A percentile compares a stretch with the other conserved stretches of the same genome.
Conservation (phyloP, 2,329 filamentous ascomycete genomes). For the Penicillium italicum region DNA sequence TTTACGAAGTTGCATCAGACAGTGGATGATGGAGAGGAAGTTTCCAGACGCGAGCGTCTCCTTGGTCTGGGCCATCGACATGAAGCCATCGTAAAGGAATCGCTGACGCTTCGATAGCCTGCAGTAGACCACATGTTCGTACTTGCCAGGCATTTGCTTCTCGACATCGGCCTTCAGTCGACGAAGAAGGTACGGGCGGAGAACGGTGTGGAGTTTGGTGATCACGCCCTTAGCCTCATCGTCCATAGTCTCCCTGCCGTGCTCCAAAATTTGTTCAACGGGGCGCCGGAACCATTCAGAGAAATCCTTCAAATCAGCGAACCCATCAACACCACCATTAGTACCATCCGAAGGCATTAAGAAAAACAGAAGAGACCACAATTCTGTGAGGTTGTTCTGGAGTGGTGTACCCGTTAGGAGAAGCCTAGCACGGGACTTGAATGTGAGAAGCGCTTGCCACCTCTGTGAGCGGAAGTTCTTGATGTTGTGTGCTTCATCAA, state of each 20-base stretch:
- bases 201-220: conserved; percentile 85
- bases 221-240: conserved; percentile 91
- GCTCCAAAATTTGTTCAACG: conserved; percentile 92
- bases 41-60: conserved; percentile 88
- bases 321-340: conserved; percentile 77
- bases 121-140: conserved; percentile 95
- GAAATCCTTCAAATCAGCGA: conserved; percentile 93
- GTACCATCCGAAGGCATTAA: conserved; percentile 78
- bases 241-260: conserved; percentile 88
- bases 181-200: conserved; percentile 86
- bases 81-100: conserved; percentile 93
- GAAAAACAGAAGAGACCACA: conserved; percentile 97
- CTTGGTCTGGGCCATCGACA: conserved; percentile 83
- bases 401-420: conserved; percentile 90
- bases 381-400: conserved; percentile 92
- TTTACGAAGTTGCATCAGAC: conserved; percentile 93
- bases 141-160: conserved; percentile 98
- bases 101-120: conserved; percentile 91
- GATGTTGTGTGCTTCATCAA: conserved; percentile 98
- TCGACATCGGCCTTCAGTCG: conserved; percentile 95
- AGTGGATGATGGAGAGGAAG: conserved; percentile 97
- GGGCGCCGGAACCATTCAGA: conserved; percentile 94
- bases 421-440: conserved; percentile 83
- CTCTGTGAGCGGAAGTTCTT: conserved; percentile 98
- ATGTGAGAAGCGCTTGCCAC: conserved; percentile 91